A percentile compares a stretch with the other conserved stretches of the same genome.
Evolutionary conservation across 2,329 filamentous ascomycete genomes (phyloP).

Genomic region (Fusarium sp.): DNA sequence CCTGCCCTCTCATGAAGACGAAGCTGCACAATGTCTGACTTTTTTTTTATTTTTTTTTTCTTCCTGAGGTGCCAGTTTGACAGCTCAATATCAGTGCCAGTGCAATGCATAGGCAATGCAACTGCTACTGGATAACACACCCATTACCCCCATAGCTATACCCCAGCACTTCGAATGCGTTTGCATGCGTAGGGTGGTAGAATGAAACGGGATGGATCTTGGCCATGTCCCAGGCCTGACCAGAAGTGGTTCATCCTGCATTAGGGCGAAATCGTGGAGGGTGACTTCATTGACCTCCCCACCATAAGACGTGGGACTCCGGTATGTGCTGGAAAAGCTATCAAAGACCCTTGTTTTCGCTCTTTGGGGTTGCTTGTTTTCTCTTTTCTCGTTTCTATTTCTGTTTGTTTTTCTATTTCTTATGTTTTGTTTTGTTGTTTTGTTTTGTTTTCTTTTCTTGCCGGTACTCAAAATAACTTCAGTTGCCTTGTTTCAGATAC

Average conservation of each 20-base stretch:
- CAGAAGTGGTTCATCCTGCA: slow-evolving; percentile 51
- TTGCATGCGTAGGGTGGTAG: slow-evolving; percentile 31
- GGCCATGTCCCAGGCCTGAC: slow-evolving; percentile 44
- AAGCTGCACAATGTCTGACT: slow-evolving; percentile 13
- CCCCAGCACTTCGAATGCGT: slow-evolving; percentile 22
- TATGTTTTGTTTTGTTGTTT: too few relatives aligned
- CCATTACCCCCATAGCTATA: slow-evolving; percentile 8
- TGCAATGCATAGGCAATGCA: slow-evolving; percentile 8
- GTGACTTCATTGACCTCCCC: slow-evolving; percentile 45
- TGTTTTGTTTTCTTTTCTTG: not conserved
- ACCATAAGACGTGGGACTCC: slow-evolving; percentile 39
- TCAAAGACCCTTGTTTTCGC: slow-evolving; percentile 42
- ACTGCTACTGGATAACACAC: slow-evolving; percentile 15
- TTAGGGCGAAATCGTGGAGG: slow-evolving; percentile 51
- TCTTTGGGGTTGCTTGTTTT: slow-evolving; percentile 1
- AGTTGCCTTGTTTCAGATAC: slow-evolving; percentile 2
- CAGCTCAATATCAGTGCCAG: slow-evolving; percentile 27
- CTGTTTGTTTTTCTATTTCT: too few relatives aligned
- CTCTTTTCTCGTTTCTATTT: not conserved
- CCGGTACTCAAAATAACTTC: not conserved
- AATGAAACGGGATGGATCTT: slow-evolving; percentile 49
- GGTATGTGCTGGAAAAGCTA: slow-evolving; percentile 38
- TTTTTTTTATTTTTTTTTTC: not conserved
- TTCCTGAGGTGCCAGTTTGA: slow-evolving; percentile 19
- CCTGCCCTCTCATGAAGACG: slow-evolving; percentile 33